Base-by-base conservation (phyloP, 2,329 filamentous ascomycete species). In the Sporothrix dimorphospora region DNA sequence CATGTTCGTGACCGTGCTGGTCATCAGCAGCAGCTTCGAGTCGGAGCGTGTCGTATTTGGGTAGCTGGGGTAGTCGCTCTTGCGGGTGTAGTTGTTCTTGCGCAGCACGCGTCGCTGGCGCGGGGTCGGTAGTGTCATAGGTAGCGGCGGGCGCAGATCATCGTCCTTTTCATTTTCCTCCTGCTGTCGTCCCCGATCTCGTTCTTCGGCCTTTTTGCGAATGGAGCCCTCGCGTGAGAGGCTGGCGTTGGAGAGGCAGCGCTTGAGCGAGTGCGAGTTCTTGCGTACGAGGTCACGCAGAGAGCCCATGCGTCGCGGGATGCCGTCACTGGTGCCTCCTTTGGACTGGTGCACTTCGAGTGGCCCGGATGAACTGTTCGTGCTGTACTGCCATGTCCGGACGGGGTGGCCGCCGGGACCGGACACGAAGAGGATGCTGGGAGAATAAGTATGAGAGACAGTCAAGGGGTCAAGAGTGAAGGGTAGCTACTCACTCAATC, bases 401-500 rank as follows among this genome's bases (percentile, higher is more conserved):
- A 80, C 76, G 0, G 79, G 79, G 53, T 81, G 79, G 19, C 78
- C 78, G 0, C 79, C 79, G 14, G 79, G 72, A 30, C 79, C 79
- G 12, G 79, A 77, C 34, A 81, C 75, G 67, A 81, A 74, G 24
- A 81, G 73, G 51, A 81, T 77, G 72, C 79, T 81, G 27, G n/a
- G 4, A 2, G 14, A 6, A 45, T 53, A n/a, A 68, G 27, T 30
- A 11, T 4, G 9, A 30, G 3, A 16, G 2, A n/a, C n/a, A n/a
- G n/a, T n/a, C n/a, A n/a, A n/a, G n/a, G n/a, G n/a, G n/a, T n/a
- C n/a, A n/a, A n/a, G n/a, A n/a, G n/a, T n/a, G n/a, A n/a, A n/a
- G n/a, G n/a, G n/a, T n/a, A n/a, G n/a, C n/a, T n/a, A n/a, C 79
- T 73, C 69, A 81, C 79, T 81, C 79, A 49, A 78, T 76, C 0